Evolutionary conservation across 2,329 filamentous ascomycete species (phyloP), one percentile per base, ranked within the genome.

Genomic region (Aspergillus flavus): DNA sequence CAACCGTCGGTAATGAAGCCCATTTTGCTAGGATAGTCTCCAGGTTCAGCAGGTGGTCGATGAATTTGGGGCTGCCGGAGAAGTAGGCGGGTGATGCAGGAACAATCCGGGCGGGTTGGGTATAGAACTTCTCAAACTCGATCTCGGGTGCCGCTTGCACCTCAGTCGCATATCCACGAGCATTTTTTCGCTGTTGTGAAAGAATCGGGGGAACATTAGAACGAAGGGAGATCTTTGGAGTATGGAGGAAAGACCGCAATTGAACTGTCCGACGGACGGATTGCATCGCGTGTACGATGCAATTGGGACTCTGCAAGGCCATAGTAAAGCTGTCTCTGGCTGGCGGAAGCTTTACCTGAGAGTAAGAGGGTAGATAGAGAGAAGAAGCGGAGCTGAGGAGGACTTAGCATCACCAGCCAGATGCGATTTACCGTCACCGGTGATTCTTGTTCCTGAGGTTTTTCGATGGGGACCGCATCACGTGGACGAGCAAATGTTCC

Each of bases 21-120:
- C 95, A 90, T 78, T 88, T 89, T 59, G 87, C 87, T 61, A 91
- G 80, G 28, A 98, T 85, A 12, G 86, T 84, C 71, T 92, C 87
- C 55, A 99, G 84, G 53, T 84, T 81, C 68, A 98, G 86, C 70
- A 91, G 87, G 72, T 91, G 87, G 80, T 99, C 95, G 79, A 90
- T 95, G 83, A 97, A 97, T 60, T 86, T 84, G 1, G 94, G 91
- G 65, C 90, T 90, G 58, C 90, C 90, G 58, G 93, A 94, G 82
- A 98, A 99, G 81, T 99, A 99, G n/a, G 94, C 95, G 3, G 92
- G 89, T 41, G 94, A 97, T 30, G 86, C 85, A 23, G 95, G 95
- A 41, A 97, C 82, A 26, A 96, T 83, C 68, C 95, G 92, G 59
- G 91, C 89, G 68, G 87, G 85, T 30, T 72, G 68, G 32, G 79